Base-by-base conservation (phyloP, 768 basidiomycete species). In the Coprinellus aureogranulatus region DNA sequence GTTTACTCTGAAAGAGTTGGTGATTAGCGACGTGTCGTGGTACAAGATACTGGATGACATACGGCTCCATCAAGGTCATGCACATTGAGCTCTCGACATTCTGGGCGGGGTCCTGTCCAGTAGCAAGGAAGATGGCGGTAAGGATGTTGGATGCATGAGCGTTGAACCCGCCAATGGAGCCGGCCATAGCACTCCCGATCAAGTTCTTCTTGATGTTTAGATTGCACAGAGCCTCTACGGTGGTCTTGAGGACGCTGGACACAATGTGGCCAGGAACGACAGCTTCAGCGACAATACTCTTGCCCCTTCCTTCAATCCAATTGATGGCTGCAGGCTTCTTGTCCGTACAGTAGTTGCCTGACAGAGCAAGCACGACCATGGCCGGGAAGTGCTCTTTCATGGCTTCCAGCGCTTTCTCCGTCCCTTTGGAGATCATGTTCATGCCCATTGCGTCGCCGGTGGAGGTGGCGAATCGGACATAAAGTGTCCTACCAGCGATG, bases 381-480 rank as follows among this genome's bases (percentile, higher is more conserved):
- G 88, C 86, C 2, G 96, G 96, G 78, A 94, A 99, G 65, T 86
- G 72, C 49, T 79, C 77, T 62, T 82, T 79, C 82, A 93, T 80
- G n/a, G 79, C 81, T 65, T 89, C 93, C 12, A 99, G 81, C 20
- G 94, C 95, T 73, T 90, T 90, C 77, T 98, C 97, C 10, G 94
- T 94, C 2, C 95, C 97, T 75, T 99, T 99, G 9, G 90, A 92
- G 67, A 98, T 97, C 97, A 98, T 99, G 80, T 99, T 99, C 97
- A 99, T 99, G 18, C 97, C 97, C 96, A 98, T 99, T 40, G 97
- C 96, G 67, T 98, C 96, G 30, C 95, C 97, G 0, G 97, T 98
- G 55, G 85, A 86, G 16, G 94, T 97, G 56, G 90, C 90, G 67
- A 99, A 98, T 46, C 97, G 86, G 23, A 98, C 87, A 68, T 87